Conservation (phyloP, 208 protist genomes). For the Trichomonas gallinae region DNA sequence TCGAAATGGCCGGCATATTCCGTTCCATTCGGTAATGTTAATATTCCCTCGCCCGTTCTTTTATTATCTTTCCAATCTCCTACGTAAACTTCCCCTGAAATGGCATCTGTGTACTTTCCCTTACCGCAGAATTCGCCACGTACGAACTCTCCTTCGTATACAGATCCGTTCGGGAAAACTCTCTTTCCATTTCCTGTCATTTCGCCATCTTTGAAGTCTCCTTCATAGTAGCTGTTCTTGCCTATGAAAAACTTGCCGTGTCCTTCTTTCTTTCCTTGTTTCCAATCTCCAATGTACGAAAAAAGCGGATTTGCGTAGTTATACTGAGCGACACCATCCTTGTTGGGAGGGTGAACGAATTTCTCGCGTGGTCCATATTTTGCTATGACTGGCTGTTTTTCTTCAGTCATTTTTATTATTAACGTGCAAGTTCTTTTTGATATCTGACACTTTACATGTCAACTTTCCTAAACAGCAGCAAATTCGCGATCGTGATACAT, state of each 20-base stretch:
- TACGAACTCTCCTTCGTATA: neutral
- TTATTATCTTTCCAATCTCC: neutral
- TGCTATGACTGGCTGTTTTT: neutral
- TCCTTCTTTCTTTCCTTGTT: conserved; percentile 15
- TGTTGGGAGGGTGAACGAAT: neutral
- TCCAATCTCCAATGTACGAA: neutral
- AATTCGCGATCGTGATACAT: no score
- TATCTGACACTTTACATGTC: no score
- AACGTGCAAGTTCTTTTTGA: neutral
- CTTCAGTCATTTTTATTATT: neutral
- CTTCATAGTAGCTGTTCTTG: neutral
- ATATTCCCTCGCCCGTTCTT: neutral
- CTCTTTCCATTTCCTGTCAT: neutral
- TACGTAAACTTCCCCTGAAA: neutral
- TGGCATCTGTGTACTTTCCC: neutral
- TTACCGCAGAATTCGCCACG: neutral
- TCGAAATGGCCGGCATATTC: neutral
- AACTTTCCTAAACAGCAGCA: no score
- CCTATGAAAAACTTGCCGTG: neutral
- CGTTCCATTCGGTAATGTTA: neutral
- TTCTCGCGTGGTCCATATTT: neutral
- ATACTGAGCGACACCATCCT: neutral
- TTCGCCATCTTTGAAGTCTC: neutral
- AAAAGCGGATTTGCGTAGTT: neutral
- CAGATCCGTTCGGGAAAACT: neutral